Evolutionary conservation across 805 yeast genomes (phyloP), one percentile per base, ranked within the genome.

Genomic region (Myxozyma kluyveri): DNA sequence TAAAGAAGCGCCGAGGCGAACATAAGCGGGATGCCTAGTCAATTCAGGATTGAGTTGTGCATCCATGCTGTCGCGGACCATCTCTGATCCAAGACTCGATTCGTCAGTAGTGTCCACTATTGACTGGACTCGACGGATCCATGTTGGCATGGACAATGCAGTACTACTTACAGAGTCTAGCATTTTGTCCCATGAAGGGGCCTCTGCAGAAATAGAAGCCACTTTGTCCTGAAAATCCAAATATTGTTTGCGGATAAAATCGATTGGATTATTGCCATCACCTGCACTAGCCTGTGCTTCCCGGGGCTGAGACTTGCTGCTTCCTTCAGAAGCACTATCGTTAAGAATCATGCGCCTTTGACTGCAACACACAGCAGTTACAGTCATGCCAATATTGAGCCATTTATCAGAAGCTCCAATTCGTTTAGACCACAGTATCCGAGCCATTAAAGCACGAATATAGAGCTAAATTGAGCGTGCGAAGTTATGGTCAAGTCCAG

Each of bases 11-110:
- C 64, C 59, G 6, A 52, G 23, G 10, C 64, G 50, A 5, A 61
- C 64, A 26, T 49, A 36, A 7, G 64, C 63, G 12, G 50, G 52
- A 6, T 31, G 32, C 50, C 50, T 29, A 4, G 47, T 45, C 24
- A 61, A 43, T 36, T 61, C 64, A 7, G 64, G 64, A 29, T 61
- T 53, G 10, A 61, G 35, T 7, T 21, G 12, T 33, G 45, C 27
- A 35, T 61, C 55, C 3, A 19, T 14, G 9, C 51, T 39, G 17
- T 59, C 59, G 17, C 39, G 45, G 14, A 58, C 14, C 39, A 61
- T 45, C 18, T 58, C 58, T 32, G 35, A 43, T 21, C 61, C 63
- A 9, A 57, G 24, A n/a, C 54, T 46, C 24, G 41, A 48, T 17
- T n/a, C 9, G 37, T 54, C 44, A 12, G 47, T 54, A 6, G 42